Evolutionary conservation across 352 stramenopile genomes (phyloP).

Genomic region (Phytophthora multivora): DNA sequence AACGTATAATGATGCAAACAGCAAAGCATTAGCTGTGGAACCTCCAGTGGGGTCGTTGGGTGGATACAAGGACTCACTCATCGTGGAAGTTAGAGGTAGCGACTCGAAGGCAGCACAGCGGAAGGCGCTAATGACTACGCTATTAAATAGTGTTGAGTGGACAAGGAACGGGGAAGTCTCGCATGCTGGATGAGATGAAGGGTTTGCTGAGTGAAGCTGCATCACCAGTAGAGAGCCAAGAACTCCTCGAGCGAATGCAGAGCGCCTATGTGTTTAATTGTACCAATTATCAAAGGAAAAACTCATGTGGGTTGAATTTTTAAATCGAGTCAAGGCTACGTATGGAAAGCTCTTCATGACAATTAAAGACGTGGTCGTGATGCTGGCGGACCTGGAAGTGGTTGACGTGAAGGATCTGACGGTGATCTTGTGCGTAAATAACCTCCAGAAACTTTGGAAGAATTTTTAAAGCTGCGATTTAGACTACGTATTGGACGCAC

Average conservation of each 20-base stretch:
- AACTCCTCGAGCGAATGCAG: slow-evolving; percentile 3
- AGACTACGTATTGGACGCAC: background rate
- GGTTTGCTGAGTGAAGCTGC: slow-evolving; percentile 25
- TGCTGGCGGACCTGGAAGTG: background rate
- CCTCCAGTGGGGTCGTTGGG: too few relatives aligned
- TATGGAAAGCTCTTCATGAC: background rate
- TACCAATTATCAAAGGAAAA: too few relatives aligned
- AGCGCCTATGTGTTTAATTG: slow-evolving; percentile 8
- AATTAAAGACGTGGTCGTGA: background rate
- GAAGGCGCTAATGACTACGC: background rate
- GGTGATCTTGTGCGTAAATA: background rate
- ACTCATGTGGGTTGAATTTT: background rate
- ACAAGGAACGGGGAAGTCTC: slow-evolving; percentile 29
- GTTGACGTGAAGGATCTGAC: background rate
- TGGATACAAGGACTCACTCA: too few relatives aligned
- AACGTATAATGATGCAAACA: too few relatives aligned
- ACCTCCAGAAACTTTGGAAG: background rate
- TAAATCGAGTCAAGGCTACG: background rate
- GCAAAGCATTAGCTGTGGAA: too few relatives aligned
- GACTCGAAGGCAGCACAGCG: background rate
- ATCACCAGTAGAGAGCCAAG: slow-evolving; percentile 1
- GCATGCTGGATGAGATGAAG: slow-evolving; percentile 37
- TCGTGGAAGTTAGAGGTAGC: too few relatives aligned
- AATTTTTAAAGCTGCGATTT: background rate
- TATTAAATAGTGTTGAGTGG: too few relatives aligned